Evolutionary conservation across 768 basidiomycete species (phyloP).

Genomic region (Hypholoma sublateritium): DNA sequence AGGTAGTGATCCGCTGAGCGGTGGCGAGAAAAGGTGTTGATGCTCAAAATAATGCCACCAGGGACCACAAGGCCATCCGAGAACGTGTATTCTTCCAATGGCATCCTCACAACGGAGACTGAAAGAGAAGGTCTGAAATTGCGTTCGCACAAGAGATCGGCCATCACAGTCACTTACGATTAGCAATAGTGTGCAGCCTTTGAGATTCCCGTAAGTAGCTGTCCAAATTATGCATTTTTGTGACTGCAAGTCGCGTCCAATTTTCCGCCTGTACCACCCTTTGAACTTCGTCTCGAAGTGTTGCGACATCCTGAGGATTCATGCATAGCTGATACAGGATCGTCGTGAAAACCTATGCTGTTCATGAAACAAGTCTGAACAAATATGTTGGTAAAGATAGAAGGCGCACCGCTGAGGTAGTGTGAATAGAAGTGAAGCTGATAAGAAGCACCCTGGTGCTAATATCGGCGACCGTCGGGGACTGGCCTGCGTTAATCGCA

Average conservation of each 20-base stretch:
- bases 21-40: not conserved
- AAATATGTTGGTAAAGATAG: not conserved
- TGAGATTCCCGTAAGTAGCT: slow-evolving; percentile 45
- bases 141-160: not conserved
- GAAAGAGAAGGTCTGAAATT: not conserved
- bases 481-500: not conserved
- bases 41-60: slow-evolving; percentile 30
- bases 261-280: slow-evolving; percentile 28
- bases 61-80: slow-evolving; percentile 43
- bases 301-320: slow-evolving; percentile 29
- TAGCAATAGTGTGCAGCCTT: slow-evolving; percentile 7
- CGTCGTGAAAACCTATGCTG: slow-evolving; percentile 32
- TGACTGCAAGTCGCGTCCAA: slow-evolving; percentile 34
- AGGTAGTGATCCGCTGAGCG: slow-evolving; percentile 12
- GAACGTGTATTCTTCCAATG: slow-evolving; percentile 39
- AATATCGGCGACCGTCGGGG: slow-evolving; percentile 4
- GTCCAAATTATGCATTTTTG: slow-evolving; percentile 42
- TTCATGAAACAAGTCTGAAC: not conserved
- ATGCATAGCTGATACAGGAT: slow-evolving; percentile 35
- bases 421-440: slow-evolving; percentile 42
- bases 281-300: slow-evolving; percentile 44
- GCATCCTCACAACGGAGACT: slow-evolving; percentile 28
- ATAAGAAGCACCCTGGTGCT: not conserved
- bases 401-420: slow-evolving; percentile 34
- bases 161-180: not conserved